These are phyloP conservation scores for Ambrosiella cleistominuta DNA, from an alignment of 2,329 filamentous ascomycete species.

Conservation along the genomic window DNA sequence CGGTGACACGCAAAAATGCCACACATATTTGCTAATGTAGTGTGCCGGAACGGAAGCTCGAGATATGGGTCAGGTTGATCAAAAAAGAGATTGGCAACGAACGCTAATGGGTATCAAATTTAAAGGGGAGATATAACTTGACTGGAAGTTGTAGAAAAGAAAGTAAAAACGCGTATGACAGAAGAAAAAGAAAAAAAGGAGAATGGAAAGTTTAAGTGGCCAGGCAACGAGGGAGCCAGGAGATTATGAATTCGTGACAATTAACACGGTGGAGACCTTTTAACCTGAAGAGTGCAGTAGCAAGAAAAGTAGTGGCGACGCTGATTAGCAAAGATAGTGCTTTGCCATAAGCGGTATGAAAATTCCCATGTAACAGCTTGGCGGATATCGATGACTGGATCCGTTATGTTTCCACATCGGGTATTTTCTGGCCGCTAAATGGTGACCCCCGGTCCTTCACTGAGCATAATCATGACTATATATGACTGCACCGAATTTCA, in stretches of 20 bases:
- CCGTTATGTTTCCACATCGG: background rate
- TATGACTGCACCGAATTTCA: background rate
- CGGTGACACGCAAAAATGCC: constrained; percentile 91
- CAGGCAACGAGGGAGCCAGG: background rate
- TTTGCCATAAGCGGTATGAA: background rate
- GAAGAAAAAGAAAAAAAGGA: background rate
- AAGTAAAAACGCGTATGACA: background rate
- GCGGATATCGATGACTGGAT: background rate
- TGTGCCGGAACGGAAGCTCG: background rate
- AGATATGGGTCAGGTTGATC: too few species aligned
- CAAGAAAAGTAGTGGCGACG: too few species aligned
- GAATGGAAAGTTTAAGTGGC: background rate
- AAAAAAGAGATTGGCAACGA: too few species aligned
- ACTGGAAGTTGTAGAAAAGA: background rate
- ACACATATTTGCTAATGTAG: constrained; percentile 49
- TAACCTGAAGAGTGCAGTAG: background rate
- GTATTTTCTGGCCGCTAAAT: background rate
- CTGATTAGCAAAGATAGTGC: background rate
- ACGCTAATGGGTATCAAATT: background rate
- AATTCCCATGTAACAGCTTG: background rate
- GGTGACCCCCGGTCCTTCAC: background rate
- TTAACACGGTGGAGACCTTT: background rate
- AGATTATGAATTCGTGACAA: background rate
- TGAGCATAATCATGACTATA: background rate
- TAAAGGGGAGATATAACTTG: background rate